Conservation (phyloP, 2,329 filamentous ascomycete species). For the Gremmenia infestans region DNA sequence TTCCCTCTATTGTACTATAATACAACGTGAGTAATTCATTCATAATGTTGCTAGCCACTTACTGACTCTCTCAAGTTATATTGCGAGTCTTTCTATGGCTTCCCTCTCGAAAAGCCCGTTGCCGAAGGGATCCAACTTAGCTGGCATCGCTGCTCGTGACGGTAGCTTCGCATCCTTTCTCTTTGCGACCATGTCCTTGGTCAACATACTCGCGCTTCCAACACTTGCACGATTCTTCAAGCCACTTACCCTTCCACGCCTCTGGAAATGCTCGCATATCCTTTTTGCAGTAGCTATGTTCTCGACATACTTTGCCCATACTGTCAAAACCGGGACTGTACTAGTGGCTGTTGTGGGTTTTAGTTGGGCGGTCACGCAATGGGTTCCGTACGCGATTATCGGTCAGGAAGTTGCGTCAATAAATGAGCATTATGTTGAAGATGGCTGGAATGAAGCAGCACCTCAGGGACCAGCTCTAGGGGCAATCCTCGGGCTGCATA, state of each 20-base stretch:
- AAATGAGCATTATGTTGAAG: neutral
- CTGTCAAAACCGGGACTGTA: neutral
- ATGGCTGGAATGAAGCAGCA: neutral
- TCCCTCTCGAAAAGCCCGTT: neutral
- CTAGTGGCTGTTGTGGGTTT: conserved; percentile 15
- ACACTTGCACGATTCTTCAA: neutral
- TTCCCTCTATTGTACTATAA: conserved; percentile 33
- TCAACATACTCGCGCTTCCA: neutral
- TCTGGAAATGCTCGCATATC: conserved; percentile 16
- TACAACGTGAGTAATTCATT: conserved; percentile 21
- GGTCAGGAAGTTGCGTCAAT: conserved; percentile 22
- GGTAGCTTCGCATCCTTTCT: neutral
- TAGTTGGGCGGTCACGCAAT: conserved; percentile 30
- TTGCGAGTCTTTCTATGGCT: conserved; percentile 7
- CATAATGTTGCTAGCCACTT: neutral
- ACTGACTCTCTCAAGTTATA: conserved; percentile 5
- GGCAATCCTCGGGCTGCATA: neutral
- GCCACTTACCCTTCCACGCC: conserved; percentile 11
- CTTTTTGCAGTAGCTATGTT: conserved; percentile 1
- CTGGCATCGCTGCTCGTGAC: neutral
- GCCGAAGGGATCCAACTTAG: neutral
- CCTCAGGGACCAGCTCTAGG: neutral
- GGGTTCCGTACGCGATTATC: conserved; percentile 29
- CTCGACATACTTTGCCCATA: conserved; percentile 2
- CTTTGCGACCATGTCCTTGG: neutral